Base-by-base conservation (phyloP, 1,139 yeast genomes). In the Scheffersomyces parashehatae region DNA sequence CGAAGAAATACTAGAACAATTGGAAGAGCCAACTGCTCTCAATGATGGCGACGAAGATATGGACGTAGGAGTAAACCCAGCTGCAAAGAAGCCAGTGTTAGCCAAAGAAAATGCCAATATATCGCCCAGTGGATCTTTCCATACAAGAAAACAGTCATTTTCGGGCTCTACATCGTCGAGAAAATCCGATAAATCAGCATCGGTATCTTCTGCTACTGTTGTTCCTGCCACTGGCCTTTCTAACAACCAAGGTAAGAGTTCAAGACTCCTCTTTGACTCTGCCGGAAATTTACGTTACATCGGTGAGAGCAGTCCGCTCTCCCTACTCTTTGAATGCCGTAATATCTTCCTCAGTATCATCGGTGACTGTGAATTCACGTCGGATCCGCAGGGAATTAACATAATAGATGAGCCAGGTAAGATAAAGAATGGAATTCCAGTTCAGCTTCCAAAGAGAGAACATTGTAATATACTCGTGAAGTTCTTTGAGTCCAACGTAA, bases 301-400 rank as follows among this genome's bases (percentile, higher is more conserved):
- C 45, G 65, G 65, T 14, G 66, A 60, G 42, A 59, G 64, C n/a
- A 56, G 63, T 43, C 64, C 65, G 0, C 50, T 62, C 16, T 59
- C 63, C 5, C 47, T 61, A 8, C 49, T 62, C 20, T 58, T 57
- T 39, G 65, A 60, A 44, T 54, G 63, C 2, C 48, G 65, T 41
- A 59, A 55, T 36, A 54, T 60, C n/a, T 59, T 59, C 47, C 44
- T 47, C 29, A 52, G 51, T 35, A 41, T 38, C 6, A 42, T 52
- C 11, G 55, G 55, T 1, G 50, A 45, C 10, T 50, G 54, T 1
- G 54, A 47, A 13, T 52, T 52, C 37, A 41, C 52, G 3, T 38
- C 41, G 3, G 55, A 52, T 28, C 36, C 48, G 2, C 55, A 44
- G 35, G 55, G 59, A 5, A 52, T 55, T 35, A 53, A 48, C 36